These are phyloP conservation scores for Cyberlindnera euphorbiae DNA, from an alignment of 805 yeast species.

Conservation along the genomic window DNA sequence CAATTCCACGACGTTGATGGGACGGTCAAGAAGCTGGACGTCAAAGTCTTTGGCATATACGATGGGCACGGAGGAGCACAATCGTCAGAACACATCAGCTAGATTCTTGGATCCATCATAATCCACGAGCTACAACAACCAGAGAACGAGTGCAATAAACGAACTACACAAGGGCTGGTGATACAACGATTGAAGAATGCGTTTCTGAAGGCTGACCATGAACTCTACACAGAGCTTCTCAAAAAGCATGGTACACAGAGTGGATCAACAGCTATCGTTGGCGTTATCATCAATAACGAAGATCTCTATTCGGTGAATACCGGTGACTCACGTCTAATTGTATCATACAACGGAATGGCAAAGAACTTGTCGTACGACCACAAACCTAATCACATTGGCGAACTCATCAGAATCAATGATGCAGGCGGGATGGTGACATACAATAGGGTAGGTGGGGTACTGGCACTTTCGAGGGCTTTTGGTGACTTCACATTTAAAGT, in stretches of 20 bases:
- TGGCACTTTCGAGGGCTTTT: conserved; percentile 90
- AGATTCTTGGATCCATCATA: conserved; percentile 24
- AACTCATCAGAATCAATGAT: conserved; percentile 80
- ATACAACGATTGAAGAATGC: conserved; percentile 37
- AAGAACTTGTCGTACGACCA: conserved; percentile 73
- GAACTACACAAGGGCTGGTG: conserved; percentile 31
- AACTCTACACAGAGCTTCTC: conserved; percentile 33
- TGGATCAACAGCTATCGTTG: conserved; percentile 51
- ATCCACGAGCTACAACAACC: conserved; percentile 4
- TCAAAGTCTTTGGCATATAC: conserved; percentile 61
- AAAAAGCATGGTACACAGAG: conserved; percentile 21
- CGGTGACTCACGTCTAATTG: conserved; percentile 71
- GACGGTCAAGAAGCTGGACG: conserved; percentile 20
- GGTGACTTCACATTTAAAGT: conserved; percentile 61
- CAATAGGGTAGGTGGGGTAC: conserved; percentile 92
- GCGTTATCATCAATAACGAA: conserved; percentile 38
- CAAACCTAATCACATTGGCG: conserved; percentile 95
- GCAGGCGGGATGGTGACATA: conserved; percentile 93
- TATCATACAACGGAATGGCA: conserved; percentile 44
- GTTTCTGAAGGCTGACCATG: conserved; percentile 41
- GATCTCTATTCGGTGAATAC: conserved; percentile 59
- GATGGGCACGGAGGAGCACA: conserved; percentile 81
- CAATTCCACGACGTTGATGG: conserved; percentile 21
- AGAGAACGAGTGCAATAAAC: conserved; percentile 8
- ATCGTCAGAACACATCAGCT: conserved; percentile 50